Base-by-base conservation (phyloP, 2,329 filamentous ascomycete genomes). In the Pseudogymnoascus sp. region DNA sequence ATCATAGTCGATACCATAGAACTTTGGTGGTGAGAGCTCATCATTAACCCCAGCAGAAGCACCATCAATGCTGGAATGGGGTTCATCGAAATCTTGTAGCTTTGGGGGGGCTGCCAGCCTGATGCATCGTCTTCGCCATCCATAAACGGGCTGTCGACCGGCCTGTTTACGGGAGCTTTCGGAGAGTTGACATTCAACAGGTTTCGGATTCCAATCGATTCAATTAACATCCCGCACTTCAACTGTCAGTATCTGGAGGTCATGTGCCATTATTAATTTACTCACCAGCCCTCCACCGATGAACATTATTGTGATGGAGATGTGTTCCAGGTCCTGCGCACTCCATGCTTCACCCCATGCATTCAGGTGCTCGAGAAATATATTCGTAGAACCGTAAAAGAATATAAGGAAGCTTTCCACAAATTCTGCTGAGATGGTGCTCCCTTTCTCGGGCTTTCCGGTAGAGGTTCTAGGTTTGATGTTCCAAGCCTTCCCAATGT, bases 291-390 rank as follows among this genome's bases (percentile, higher is more conserved):
- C 93, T 66, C 92, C 93, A 60, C 93, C 93, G 65, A 97, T 90
- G 77, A 97, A 97, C 72, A 97, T 84, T 54, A 97, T 81, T 0
- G 93, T 92, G 69, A 97, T 97, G 11, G 92, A 93, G 54, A 96
- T 78, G 73, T 97, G 94, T 75, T 97, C 92, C 18, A 97, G 77
- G 72, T 97, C 93, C 63, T 88, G 84, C 0, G 90, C 76, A 59
- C 81, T 86, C 88, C 92, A 97, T 59, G 74, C 80, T 11, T 79
- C 76, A 35, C 88, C 90, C 81, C 84, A 86, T 58, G 82, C 83
- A 60, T 86, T 86, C 25, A 97, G 80, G 70, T 96, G 93, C 74
- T 97, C 93, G 30, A 97, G 79, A 74, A 96, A 97, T 62, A 97
- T 86, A 74, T 97, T 97, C 63, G 87, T 93, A 2, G 85, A 79